phyloP scores from a whole-genome alignment of 352 stramenopile species.

The Pythium apleroticum region DNA sequence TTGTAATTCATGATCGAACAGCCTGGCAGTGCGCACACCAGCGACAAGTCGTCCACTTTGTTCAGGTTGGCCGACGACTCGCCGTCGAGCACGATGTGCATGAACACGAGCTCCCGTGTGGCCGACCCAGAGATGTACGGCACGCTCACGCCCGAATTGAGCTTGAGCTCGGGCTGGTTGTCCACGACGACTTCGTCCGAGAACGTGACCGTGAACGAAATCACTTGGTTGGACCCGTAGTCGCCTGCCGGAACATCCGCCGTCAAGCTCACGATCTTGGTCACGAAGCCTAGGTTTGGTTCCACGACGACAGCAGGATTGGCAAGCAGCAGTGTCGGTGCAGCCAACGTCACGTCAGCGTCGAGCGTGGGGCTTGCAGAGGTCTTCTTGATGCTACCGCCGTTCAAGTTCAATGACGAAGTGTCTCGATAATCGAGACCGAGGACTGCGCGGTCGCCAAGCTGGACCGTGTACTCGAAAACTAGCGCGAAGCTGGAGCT shows the following conservation, averaged over 20 bases:
- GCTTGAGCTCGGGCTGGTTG: constrained; percentile 45
- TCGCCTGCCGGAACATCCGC: constrained; percentile 48
- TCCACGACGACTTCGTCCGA: constrained; percentile 74
- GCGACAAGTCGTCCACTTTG: constrained; percentile 52
- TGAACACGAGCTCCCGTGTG: constrained; percentile 56
- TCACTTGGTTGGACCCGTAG: constrained; percentile 75
- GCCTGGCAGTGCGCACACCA: constrained; percentile 41
- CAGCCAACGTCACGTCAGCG: constrained; percentile 51
- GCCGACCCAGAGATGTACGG: constrained; percentile 57
- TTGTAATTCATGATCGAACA: constrained; percentile 82
- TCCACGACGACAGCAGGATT: constrained; percentile 55
- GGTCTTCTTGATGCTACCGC: constrained; percentile 53
- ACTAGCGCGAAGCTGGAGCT: constrained; percentile 44
- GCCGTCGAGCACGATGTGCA: constrained; percentile 61
- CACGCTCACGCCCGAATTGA: constrained; percentile 60
- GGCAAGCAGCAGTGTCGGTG: constrained; percentile 37
- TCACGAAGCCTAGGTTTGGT: constrained; percentile 38
- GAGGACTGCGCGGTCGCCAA: constrained; percentile 48
- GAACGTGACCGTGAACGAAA: constrained; percentile 67
- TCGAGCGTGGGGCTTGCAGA: constrained; percentile 53
- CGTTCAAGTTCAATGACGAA: constrained; percentile 55
- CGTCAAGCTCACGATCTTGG: constrained; percentile 42
- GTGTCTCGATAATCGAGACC: constrained; percentile 59
- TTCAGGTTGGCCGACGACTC: constrained; percentile 47
- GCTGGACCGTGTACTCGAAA: constrained; percentile 66